These are phyloP conservation scores for Hirschioporus abietinus DNA, from an alignment of 768 basidiomycete genomes.

Conservation along the genomic window DNA sequence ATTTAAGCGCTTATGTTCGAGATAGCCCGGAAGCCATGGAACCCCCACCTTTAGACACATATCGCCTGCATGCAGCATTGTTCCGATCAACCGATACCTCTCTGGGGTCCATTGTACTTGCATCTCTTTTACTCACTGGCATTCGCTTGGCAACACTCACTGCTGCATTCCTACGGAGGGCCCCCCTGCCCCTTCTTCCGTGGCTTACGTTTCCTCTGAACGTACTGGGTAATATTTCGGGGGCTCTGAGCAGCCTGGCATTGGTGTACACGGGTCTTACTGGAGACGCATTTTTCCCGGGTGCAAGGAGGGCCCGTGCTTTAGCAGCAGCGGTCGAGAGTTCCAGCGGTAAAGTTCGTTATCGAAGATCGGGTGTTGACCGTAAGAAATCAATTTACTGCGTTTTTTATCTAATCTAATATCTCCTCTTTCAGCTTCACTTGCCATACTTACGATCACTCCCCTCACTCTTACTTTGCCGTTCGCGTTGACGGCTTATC, in stretches of 20 bases:
- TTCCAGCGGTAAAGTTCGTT: slow-evolving; percentile 19
- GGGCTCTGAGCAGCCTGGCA: slow-evolving; percentile 58
- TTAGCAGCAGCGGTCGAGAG: slow-evolving; percentile 54
- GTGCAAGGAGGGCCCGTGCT: slow-evolving; percentile 50
- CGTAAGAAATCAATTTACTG: slow-evolving; percentile 35
- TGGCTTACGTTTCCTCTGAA: slow-evolving; percentile 24
- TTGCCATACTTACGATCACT: slow-evolving; percentile 70
- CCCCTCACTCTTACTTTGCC: slow-evolving; percentile 79
- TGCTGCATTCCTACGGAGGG: slow-evolving; percentile 44
- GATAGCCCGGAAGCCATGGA: slow-evolving; percentile 25
- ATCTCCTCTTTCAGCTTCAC: slow-evolving; percentile 36
- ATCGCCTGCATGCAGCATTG: slow-evolving; percentile 71
- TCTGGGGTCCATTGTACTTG: slow-evolving; percentile 71
- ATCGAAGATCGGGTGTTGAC: slow-evolving; percentile 44
- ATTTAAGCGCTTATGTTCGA: background rate
- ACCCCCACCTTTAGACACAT: slow-evolving; percentile 51
- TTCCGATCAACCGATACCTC: slow-evolving; percentile 77
- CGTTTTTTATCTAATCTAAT: background rate
- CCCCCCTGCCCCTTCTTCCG: slow-evolving; percentile 46
- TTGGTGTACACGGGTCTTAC: slow-evolving; percentile 73
- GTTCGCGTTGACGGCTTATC: slow-evolving; percentile 75
- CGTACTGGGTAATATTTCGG: slow-evolving; percentile 38
- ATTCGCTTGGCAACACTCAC: slow-evolving; percentile 55
- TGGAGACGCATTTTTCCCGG: slow-evolving; percentile 62
- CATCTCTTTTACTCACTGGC: slow-evolving; percentile 69